phyloP scores from a whole-genome alignment of 1,284 basidiomycete species.

The Sanghuangporus weigelae region DNA sequence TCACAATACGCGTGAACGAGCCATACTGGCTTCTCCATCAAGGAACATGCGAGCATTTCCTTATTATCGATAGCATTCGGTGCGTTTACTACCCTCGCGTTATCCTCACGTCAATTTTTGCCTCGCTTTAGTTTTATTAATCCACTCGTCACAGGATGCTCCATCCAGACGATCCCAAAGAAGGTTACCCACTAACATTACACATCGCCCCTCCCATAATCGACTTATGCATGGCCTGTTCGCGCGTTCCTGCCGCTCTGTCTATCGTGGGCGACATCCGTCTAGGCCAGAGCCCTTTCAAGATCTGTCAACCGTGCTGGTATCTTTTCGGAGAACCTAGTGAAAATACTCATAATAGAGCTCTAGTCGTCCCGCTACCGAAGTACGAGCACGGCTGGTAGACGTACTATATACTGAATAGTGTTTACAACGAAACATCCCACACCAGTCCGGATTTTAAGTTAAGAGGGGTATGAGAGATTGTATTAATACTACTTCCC shows the following conservation, averaged over 20 bases:
- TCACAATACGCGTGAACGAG: conserved; percentile 57
- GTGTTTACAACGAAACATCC: neutral
- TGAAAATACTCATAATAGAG: conserved; percentile 21
- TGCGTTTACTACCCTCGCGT: conserved; percentile 23
- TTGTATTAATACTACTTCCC: neutral
- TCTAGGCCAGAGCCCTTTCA: conserved; percentile 69
- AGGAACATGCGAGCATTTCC: conserved; percentile 76
- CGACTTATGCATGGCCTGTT: conserved; percentile 61
- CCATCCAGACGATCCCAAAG: conserved; percentile 48
- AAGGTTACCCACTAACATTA: conserved; percentile 60
- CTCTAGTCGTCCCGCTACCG: conserved; percentile 49
- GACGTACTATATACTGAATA: neutral
- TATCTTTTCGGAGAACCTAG: conserved; percentile 52
- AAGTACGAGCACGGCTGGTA: conserved; percentile 36
- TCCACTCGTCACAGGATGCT: conserved; percentile 39
- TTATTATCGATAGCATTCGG: conserved; percentile 72
- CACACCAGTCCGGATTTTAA: neutral
- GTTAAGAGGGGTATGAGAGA: neutral
- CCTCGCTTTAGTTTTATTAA: neutral
- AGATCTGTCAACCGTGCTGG: conserved; percentile 71
- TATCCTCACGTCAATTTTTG: neutral
- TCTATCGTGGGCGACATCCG: conserved; percentile 65
- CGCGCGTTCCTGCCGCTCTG: conserved; percentile 60
- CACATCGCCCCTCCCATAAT: conserved; percentile 57
- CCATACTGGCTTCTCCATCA: conserved; percentile 79